phyloP scores from a whole-genome alignment of 2,329 filamentous ascomycete species.

The Colletotrichum melonis region DNA sequence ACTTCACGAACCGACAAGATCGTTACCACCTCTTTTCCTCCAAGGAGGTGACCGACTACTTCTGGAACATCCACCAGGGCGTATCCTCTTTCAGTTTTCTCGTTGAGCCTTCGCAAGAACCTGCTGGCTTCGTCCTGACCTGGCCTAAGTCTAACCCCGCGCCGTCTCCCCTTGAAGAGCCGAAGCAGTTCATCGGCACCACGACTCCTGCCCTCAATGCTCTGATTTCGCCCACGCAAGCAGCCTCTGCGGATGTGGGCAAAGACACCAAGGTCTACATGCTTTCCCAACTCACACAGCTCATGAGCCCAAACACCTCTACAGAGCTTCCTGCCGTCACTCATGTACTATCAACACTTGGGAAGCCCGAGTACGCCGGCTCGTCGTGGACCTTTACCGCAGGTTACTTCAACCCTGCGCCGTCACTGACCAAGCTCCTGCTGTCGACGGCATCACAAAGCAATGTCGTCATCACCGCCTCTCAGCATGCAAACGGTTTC shows the following conservation, averaged over 20 bases:
- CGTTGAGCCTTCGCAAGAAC: slow-evolving; percentile 71
- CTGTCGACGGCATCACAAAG: slow-evolving; percentile 76
- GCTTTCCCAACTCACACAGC: slow-evolving; percentile 86
- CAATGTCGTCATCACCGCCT: slow-evolving; percentile 91
- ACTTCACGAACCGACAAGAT: slow-evolving; percentile 96
- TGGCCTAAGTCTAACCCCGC: slow-evolving; percentile 84
- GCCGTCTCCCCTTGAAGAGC: slow-evolving; percentile 78
- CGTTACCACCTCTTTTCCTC: slow-evolving; percentile 93
- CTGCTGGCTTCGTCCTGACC: slow-evolving; percentile 68
- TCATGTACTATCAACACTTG: slow-evolving; percentile 76
- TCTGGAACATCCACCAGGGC: slow-evolving; percentile 79
- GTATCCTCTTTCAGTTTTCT: slow-evolving; percentile 86
- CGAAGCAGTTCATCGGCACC: slow-evolving; percentile 74
- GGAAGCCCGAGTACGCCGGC: slow-evolving; percentile 69
- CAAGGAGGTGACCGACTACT: slow-evolving; percentile 83
- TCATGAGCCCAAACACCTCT: slow-evolving; percentile 82
- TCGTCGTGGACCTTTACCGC: slow-evolving; percentile 96
- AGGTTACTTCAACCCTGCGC: slow-evolving; percentile 97
- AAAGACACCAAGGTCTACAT: slow-evolving; percentile 83
- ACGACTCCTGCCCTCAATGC: slow-evolving; percentile 75
- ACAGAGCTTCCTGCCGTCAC: slow-evolving; percentile 90
- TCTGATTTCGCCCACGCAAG: slow-evolving; percentile 68
- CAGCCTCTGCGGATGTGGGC: slow-evolving; percentile 38
- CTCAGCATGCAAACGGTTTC: slow-evolving; percentile 94
- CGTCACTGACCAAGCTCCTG: slow-evolving; percentile 82